Conservation (phyloP, 1,139 yeast genomes). For the Yamadazyma pseudoaaseri region DNA sequence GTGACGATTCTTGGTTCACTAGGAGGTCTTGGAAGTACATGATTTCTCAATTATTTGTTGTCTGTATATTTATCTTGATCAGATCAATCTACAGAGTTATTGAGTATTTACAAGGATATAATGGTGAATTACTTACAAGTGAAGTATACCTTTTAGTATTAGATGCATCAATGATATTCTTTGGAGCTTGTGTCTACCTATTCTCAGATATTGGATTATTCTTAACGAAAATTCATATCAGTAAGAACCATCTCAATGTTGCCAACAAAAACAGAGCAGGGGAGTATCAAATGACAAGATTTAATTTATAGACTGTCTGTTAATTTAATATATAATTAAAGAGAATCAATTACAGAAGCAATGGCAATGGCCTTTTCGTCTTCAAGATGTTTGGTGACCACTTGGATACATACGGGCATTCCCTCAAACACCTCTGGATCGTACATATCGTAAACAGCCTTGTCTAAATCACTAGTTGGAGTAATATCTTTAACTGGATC, state of each 20-base stretch:
- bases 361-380: conserved; percentile 48
- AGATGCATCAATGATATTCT: not conserved
- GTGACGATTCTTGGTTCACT: too few relatives aligned
- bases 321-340: too few relatives aligned
- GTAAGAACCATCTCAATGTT: too few relatives aligned
- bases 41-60: not conserved
- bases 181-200: conserved; percentile 1
- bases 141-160: not conserved
- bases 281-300: too few relatives aligned
- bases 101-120: not conserved
- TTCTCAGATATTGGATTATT: not conserved
- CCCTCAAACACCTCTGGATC: conserved; percentile 52
- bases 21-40: not conserved
- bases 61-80: not conserved
- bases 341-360: conserved; percentile 10
- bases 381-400: conserved; percentile 50
- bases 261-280: too few relatives aligned
- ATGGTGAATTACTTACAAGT: not conserved
- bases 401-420: conserved; percentile 60
- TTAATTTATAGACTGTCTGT: too few relatives aligned
- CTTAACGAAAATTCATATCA: too few relatives aligned
- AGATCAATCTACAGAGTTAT: not conserved
- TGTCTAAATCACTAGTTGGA: conserved; percentile 24
- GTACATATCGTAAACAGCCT: conserved; percentile 31
- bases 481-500: conserved; percentile 25